Base-by-base conservation (phyloP, 2,329 filamentous ascomycete genomes). In the Aspergillus pseudonomiae region DNA sequence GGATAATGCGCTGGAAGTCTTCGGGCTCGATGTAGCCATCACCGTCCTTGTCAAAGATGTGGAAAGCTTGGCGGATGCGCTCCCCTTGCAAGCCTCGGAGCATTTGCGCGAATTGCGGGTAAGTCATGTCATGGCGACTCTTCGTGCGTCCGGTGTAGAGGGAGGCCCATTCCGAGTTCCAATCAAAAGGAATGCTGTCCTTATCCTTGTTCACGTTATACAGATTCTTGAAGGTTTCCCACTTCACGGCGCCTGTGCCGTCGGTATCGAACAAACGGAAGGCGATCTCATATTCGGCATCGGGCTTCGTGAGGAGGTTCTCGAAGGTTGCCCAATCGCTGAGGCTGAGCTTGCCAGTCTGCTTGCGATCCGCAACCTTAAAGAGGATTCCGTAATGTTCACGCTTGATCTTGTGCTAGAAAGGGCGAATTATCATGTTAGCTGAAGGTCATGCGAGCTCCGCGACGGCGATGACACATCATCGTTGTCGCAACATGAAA, bases 241-340 rank as follows among this genome's bases (percentile, higher is more conserved):
- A 97, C 77, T 94, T 94, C 74, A 99, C 93, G 56, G 86, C 86
- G 65, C 95, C 95, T 24, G 88, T 91, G 65, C 91, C 88, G 58
- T 94, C 89, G 71, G 92, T 86, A 75, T 98, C 94, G 80, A 99
- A 99, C 61, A 99, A 86, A 72, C 95, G 92, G 82, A 98, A 99
- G 19, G 95, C 94, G 72, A 99, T 97, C 80, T 98, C 94, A 81
- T 99, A 99, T 82, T 99, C 95, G 78, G 95, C 95, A 75, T 98
- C 95, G 66, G 95, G 91, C 81, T 97, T 98, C 70, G 86, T 85
- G 63, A 99, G 89, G 67, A 99, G 87, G 82, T 96, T 96, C 82
- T 97, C 92, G 80, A 98, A 99, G 68, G 91, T 90, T 54, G 87
- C 89, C 93, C 94, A 99, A 81, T 99, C 95, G 64, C 88, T 84